Evolutionary conservation across 1,139 yeast species (phyloP).

Genomic region (Zygosaccharomyces sapae): DNA sequence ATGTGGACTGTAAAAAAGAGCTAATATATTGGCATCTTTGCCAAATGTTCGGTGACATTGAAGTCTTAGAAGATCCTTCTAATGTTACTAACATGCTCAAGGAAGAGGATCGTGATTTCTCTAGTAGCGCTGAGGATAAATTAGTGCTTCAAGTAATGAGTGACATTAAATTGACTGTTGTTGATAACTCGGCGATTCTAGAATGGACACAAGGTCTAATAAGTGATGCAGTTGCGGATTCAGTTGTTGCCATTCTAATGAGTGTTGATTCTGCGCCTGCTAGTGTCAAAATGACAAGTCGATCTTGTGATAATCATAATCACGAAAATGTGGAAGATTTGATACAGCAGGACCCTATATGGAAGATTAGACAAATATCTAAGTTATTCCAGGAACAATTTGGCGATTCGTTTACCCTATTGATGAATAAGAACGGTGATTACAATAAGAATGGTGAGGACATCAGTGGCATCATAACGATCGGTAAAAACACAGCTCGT

Average conservation of each 20-base stretch:
- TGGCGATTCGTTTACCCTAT: conserved; percentile 60
- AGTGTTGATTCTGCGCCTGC: conserved; percentile 95
- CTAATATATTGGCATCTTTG: conserved; percentile 83
- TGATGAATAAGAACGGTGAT: conserved; percentile 37
- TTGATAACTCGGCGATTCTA: conserved; percentile 53
- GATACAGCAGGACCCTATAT: conserved; percentile 38
- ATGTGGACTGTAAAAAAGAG: conserved; percentile 76
- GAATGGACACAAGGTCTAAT: conserved; percentile 91
- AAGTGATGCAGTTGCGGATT: conserved; percentile 92
- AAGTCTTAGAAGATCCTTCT: conserved; percentile 58
- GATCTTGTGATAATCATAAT: conserved; percentile 48
- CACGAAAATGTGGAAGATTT: conserved; percentile 23
- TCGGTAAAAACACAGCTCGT: conserved; percentile 71
- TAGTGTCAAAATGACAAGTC: conserved; percentile 79
- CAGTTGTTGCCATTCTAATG: conserved; percentile 81
- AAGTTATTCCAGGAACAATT: conserved; percentile 76
- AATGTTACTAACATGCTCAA: conserved; percentile 26
- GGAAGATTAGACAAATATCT: conserved; percentile 60
- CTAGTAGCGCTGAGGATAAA: conserved; percentile 28
- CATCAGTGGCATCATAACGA: conserved; percentile 44
- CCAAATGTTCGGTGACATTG: conserved; percentile 91
- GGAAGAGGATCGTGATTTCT: conserved; percentile 36
- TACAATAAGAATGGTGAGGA: conserved; percentile 44
- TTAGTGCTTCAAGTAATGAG: conserved; percentile 47
- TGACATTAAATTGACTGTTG: conserved; percentile 49